Evolutionary conservation across 2,329 filamentous ascomycete genomes (phyloP).

Genomic region (Sarocladiaceae sp.): DNA sequence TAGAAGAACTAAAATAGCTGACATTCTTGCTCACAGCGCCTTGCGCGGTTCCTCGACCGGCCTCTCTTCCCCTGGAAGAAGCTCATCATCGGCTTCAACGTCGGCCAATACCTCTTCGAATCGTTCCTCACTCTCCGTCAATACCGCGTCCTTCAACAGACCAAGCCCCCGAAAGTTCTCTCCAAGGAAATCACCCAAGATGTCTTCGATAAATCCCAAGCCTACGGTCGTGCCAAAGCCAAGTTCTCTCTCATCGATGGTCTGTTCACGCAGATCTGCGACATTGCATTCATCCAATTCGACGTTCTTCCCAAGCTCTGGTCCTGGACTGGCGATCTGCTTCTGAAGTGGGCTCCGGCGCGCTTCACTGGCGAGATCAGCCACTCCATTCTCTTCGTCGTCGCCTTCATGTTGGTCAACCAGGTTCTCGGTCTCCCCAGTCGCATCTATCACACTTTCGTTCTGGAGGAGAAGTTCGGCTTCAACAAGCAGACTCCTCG

Average conservation of each 20-base stretch:
- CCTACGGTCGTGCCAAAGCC: slow-evolving; percentile 93
- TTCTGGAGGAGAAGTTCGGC: slow-evolving; percentile 93
- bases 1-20: no score
- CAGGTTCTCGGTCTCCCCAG: slow-evolving; percentile 75
- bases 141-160: slow-evolving; percentile 79
- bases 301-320: slow-evolving; percentile 90
- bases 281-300: slow-evolving; percentile 82
- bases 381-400: slow-evolving; percentile 88
- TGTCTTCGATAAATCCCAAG: slow-evolving; percentile 93
- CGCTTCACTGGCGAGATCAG: slow-evolving; percentile 88
- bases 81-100: slow-evolving; percentile 88
- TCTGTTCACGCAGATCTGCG: slow-evolving; percentile 83
- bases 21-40: slow-evolving; percentile 44
- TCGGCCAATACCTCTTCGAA: slow-evolving; percentile 89
- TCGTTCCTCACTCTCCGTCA: slow-evolving; percentile 85
- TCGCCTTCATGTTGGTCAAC: slow-evolving; percentile 78
- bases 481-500: slow-evolving; percentile 97
- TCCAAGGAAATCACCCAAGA: slow-evolving; percentile 83
- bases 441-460: slow-evolving; percentile 89
- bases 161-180: slow-evolving; percentile 78
- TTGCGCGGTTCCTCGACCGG: slow-evolving; percentile 83
- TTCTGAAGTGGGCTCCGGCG: slow-evolving; percentile 69
- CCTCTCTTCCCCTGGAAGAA: slow-evolving; percentile 97
- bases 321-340: slow-evolving; percentile 71
- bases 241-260: slow-evolving; percentile 79